Evolutionary conservation across 1,139 yeast genomes (phyloP).

Genomic region (Pneumocystis canis): DNA sequence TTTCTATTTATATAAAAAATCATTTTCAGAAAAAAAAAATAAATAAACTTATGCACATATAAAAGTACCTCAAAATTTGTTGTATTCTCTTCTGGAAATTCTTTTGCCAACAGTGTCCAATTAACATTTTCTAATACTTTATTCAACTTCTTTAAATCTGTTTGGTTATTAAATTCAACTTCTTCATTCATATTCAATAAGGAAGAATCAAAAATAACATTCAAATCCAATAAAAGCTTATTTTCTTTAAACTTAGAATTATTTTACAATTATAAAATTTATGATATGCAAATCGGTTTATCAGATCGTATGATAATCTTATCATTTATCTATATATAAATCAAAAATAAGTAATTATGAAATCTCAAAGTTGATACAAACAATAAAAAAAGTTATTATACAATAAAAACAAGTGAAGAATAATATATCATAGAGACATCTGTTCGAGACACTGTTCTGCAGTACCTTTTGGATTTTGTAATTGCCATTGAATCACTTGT

Average conservation of each 20-base stretch:
- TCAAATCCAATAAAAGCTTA: background rate
- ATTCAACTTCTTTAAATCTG: background rate
- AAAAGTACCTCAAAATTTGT: background rate
- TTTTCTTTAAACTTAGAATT: background rate
- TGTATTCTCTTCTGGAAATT: background rate
- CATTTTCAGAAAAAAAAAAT: background rate
- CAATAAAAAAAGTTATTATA: too few species aligned
- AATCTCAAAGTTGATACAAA: too few species aligned
- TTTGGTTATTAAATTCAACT: background rate
- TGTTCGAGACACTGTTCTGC: constrained; percentile 4
- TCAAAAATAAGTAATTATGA: too few species aligned
- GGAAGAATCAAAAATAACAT: background rate
- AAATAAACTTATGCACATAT: background rate
- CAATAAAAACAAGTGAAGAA: background rate
- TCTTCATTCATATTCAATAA: background rate
- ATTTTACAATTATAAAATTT: background rate
- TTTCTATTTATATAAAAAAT: background rate
- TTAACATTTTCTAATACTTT: background rate
- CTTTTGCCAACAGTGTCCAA: background rate
- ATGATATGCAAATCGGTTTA: background rate
- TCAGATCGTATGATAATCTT: background rate
- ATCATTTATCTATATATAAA: too few species aligned
- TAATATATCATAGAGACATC: background rate
- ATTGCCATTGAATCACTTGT: constrained; percentile 32
- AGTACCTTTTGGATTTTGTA: constrained; percentile 23